Evolutionary conservation across 1,139 yeast species (phyloP), one percentile per base, ranked within the genome.

Genomic region (Suhomyces coccinellae): DNA sequence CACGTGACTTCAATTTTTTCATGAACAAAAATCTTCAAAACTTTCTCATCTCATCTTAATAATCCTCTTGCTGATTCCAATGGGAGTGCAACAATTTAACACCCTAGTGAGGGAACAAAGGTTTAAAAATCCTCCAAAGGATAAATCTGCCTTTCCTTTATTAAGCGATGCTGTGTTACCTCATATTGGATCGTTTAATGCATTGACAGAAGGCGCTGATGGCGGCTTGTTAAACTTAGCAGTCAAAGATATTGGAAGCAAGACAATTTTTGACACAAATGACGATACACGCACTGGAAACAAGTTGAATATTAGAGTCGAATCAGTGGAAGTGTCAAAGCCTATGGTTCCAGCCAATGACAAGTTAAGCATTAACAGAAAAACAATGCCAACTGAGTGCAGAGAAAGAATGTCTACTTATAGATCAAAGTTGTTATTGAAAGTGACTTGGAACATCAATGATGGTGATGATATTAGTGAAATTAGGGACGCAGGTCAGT

Each of bases 151-250:
- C 2, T 93, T 72, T 59, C 97, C 97, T 7, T 70, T 90, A 40
- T 77, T 95, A 37, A 79, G 80, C 48, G 95, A 88, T 50, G 98
- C 99, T 11, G 95, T 93, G 33, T 82, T 82, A 48, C 99, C 99
- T 11, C 99, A 93, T 64, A 79, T 95, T 48, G 98, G 96, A 9
- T 93, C 99, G 2, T 93, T 93, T 75, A 86, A 93, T 73, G 98
- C 97, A 12, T 75, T 93, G 47, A 87, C 96, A 33, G 96, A 87
- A 48, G 97, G 96, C 22, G 81, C 84, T 26, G 82, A 75, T 43
- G 95, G 93, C 30, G 97, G 97, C 4, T 69, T 93, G 37, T 74
- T 93, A 51, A 90, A 91, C 63, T 69, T 85, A 44, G 98, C 87
- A 1, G 96, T 87, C 38, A 76, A 85, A 59, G 99, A 93, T 59